phyloP scores from a whole-genome alignment of 1,284 basidiomycete genomes.

The Microbotryum violaceum region DNA sequence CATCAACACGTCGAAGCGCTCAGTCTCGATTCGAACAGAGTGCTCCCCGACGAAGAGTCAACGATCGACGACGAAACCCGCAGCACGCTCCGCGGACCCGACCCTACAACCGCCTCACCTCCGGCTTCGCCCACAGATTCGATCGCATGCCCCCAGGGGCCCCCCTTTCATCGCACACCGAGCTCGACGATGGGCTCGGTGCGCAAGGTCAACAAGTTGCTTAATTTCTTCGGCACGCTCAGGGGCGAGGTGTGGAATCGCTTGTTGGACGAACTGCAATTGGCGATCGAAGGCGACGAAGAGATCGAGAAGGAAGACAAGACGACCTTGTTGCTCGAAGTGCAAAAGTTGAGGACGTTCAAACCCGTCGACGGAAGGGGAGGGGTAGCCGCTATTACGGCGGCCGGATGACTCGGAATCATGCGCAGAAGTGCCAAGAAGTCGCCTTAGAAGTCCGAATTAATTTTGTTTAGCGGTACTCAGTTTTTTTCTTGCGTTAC shows the following conservation, averaged over 20 bases:
- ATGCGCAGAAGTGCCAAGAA: too few species aligned
- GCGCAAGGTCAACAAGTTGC: conserved; percentile 19
- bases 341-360: conserved; percentile 5
- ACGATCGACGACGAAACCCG: not conserved
- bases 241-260: conserved; percentile 23
- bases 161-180: too few species aligned
- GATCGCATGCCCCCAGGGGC: not conserved
- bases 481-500: too few species aligned
- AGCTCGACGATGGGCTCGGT: conserved; percentile 1
- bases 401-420: too few species aligned
- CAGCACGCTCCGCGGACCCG: not conserved
- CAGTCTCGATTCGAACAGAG: not conserved
- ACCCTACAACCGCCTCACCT: not conserved
- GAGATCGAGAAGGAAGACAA: conserved; percentile 22
- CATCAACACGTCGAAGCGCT: not conserved
- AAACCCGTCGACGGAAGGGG: not conserved
- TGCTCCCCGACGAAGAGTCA: not conserved
- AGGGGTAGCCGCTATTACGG: not conserved
- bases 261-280: conserved; percentile 19
- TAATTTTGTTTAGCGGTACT: too few species aligned
- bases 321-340: conserved; percentile 7
- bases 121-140: not conserved
- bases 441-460: too few species aligned
- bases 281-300: conserved; percentile 14
- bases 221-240: conserved; percentile 17